A percentile compares a stretch with the other conserved stretches of the same genome.
These are phyloP conservation scores for Moesziomyces sp. DNA, from an alignment of 1,284 basidiomycete species.

Conservation along the genomic window DNA sequence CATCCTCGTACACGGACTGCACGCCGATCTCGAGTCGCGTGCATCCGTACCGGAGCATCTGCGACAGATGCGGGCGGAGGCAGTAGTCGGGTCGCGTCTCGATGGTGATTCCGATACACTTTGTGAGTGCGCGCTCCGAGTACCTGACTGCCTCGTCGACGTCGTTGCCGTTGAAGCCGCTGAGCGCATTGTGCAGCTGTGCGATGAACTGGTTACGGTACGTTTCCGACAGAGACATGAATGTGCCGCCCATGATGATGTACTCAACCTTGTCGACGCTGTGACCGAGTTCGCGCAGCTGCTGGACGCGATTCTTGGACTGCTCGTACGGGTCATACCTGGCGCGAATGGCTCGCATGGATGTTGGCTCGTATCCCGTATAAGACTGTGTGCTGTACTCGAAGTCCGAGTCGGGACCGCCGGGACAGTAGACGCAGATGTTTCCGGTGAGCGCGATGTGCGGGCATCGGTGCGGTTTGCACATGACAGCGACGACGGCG, in stretches of 20 bases:
- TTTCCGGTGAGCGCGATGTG: constrained; percentile 99
- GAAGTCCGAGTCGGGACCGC: constrained; percentile 98
- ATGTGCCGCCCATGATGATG: constrained; percentile 99
- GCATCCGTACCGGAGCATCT: constrained; percentile 99
- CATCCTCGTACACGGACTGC: constrained; percentile 98
- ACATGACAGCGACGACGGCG: constrained; percentile 99
- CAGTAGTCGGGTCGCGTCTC: constrained; percentile 99
- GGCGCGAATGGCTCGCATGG: constrained; percentile 97
- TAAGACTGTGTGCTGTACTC: constrained; percentile 98
- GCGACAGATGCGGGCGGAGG: constrained; percentile 92
- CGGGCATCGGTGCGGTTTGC: constrained; percentile 98
- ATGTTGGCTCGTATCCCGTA: constrained; percentile 96
- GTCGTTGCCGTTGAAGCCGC: constrained; percentile 88
- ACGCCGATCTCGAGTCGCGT: constrained; percentile 98
- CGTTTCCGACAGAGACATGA: constrained; percentile 98
- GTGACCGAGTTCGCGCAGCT: constrained; percentile 92
- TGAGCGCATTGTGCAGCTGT: constrained; percentile 95
- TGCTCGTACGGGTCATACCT: constrained; percentile 99
- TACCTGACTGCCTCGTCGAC: constrained; percentile 98
- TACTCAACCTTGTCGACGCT: constrained; percentile 99
- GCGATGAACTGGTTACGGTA: constrained; percentile 94
- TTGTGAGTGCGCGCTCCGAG: constrained; percentile 95
- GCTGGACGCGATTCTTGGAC: constrained; percentile 91
- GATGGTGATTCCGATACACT: constrained; percentile 98
- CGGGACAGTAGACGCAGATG: constrained; percentile 99